These are phyloP conservation scores for Bipolaris sorokiniana DNA, from an alignment of 2,329 filamentous ascomycete genomes.

Conservation along the genomic window DNA sequence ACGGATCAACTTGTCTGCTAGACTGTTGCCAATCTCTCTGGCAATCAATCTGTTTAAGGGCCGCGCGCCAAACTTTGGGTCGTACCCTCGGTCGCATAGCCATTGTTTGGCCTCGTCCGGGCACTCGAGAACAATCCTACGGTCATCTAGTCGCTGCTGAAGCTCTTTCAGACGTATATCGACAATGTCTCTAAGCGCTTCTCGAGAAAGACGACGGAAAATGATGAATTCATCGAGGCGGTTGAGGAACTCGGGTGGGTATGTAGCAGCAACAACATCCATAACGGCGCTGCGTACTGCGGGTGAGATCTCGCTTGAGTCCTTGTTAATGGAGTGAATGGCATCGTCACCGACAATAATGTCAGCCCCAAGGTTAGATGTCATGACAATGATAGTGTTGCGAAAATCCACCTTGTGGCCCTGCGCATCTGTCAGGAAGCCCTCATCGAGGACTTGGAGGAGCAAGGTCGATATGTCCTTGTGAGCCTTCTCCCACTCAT, in stretches of 20 bases:
- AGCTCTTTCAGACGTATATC: constrained; percentile 89
- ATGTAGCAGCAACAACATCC: constrained; percentile 76
- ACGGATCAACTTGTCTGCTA: constrained; percentile 91
- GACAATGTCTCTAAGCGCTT: constrained; percentile 86
- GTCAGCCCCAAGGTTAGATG: constrained; percentile 91
- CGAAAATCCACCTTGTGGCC: constrained; percentile 96
- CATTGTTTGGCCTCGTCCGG: constrained; percentile 76
- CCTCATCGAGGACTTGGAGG: constrained; percentile 93
- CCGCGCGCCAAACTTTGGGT: constrained; percentile 87
- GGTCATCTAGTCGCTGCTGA: constrained; percentile 80
- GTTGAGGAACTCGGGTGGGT: constrained; percentile 95
- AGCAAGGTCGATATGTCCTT: constrained; percentile 91
- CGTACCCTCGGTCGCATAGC: constrained; percentile 89
- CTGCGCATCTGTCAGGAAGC: constrained; percentile 92
- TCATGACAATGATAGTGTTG: constrained; percentile 95
- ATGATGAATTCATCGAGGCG: constrained; percentile 96
- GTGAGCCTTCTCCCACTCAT: constrained; percentile 98
- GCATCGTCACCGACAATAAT: constrained; percentile 81
- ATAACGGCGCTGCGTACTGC: constrained; percentile 81
- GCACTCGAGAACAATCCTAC: constrained; percentile 78
- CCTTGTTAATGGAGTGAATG: constrained; percentile 62
- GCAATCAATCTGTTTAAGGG: constrained; percentile 90
- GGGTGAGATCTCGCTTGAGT: constrained; percentile 70
- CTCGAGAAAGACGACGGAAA: constrained; percentile 82
- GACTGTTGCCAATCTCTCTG: constrained; percentile 84